Conservation (phyloP, 805 yeast genomes). For the Lachancea sp. region DNA sequence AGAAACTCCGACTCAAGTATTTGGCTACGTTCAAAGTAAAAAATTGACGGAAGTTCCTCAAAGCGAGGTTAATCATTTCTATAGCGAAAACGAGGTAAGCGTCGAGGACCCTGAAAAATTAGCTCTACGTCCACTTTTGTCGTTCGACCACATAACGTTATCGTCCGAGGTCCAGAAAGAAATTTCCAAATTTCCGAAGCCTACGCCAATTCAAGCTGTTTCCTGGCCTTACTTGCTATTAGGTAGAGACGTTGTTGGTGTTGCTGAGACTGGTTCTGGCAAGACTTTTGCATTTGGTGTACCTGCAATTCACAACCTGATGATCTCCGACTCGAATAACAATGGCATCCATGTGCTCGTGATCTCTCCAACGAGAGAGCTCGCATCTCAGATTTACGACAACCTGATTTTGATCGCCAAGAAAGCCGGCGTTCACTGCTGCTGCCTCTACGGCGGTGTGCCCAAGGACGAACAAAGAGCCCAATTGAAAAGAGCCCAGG, state of each 20-base stretch:
- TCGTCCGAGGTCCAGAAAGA: slow-evolving; percentile 52
- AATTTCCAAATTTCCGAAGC: slow-evolving; percentile 70
- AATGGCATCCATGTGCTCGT: slow-evolving; percentile 60
- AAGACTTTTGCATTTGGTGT: slow-evolving; percentile 96
- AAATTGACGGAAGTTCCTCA: slow-evolving; percentile 40
- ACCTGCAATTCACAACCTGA: slow-evolving; percentile 79
- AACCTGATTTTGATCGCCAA: slow-evolving; percentile 62
- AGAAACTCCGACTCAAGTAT: background rate
- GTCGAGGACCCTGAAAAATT: slow-evolving; percentile 59
- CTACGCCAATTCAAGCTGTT: slow-evolving; percentile 92
- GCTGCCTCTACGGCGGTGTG: slow-evolving; percentile 95
- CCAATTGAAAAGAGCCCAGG: slow-evolving; percentile 57
- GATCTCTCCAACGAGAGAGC: slow-evolving; percentile 94
- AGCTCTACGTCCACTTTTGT: slow-evolving; percentile 60
- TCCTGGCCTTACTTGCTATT: slow-evolving; percentile 87
- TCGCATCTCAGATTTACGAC: slow-evolving; percentile 90
- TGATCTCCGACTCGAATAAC: slow-evolving; percentile 25
- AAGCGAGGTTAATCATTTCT: slow-evolving; percentile 55
- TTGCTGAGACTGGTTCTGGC: slow-evolving; percentile 98
- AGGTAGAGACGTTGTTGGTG: slow-evolving; percentile 86
- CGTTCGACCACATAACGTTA: slow-evolving; percentile 56
- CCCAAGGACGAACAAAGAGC: slow-evolving; percentile 86
- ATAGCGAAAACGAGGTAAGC: slow-evolving; percentile 65
- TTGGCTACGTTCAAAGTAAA: slow-evolving; percentile 36
- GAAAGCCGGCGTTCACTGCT: slow-evolving; percentile 57